These are phyloP conservation scores for Mycena albidolilacea DNA, from an alignment of 768 basidiomycete species.

Conservation along the genomic window DNA sequence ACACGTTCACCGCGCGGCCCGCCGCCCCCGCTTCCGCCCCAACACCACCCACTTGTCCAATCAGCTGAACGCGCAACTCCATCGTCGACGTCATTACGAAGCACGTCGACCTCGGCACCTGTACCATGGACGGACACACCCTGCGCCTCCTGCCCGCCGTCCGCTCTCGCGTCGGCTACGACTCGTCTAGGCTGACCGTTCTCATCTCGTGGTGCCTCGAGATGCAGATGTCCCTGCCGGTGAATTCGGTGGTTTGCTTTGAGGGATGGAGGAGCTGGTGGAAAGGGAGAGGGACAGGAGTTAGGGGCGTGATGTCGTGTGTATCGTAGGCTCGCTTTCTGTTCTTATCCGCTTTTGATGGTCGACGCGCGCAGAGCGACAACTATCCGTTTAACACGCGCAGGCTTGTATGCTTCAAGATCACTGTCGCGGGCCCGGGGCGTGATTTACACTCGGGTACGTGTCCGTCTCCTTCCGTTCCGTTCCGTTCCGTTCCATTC, in stretches of 20 bases:
- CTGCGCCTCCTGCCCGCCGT: conserved; percentile 87
- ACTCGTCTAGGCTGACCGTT: conserved; percentile 93
- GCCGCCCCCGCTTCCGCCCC: conserved; percentile 79
- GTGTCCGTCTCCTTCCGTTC: conserved; percentile 52
- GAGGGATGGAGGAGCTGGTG: conserved; percentile 97
- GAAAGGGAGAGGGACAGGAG: conserved; percentile 76
- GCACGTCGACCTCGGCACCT: conserved; percentile 64
- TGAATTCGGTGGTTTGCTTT: conserved; percentile 93
- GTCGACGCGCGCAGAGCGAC: no score
- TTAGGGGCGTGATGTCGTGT: conserved; percentile 85
- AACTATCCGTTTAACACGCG: conserved; percentile 60
- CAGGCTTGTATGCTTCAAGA: conserved; percentile 89
- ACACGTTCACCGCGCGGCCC: conserved; percentile 83
- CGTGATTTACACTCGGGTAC: conserved; percentile 93
- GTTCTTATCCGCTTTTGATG: neutral
- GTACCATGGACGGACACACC: conserved; percentile 73
- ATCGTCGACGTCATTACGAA: conserved; percentile 84
- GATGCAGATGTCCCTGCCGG: conserved; percentile 80
- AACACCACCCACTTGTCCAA: conserved; percentile 90
- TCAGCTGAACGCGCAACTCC: conserved; percentile 84
- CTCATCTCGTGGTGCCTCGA: conserved; percentile 88
- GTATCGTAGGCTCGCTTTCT: conserved; percentile 72
- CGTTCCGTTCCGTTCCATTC: no score
- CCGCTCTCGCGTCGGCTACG: conserved; percentile 85
- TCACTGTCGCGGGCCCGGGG: conserved; percentile 85